Evolutionary conservation across 257 asterid species (phyloP).

Genomic region (Solanum habrochaites): DNA sequence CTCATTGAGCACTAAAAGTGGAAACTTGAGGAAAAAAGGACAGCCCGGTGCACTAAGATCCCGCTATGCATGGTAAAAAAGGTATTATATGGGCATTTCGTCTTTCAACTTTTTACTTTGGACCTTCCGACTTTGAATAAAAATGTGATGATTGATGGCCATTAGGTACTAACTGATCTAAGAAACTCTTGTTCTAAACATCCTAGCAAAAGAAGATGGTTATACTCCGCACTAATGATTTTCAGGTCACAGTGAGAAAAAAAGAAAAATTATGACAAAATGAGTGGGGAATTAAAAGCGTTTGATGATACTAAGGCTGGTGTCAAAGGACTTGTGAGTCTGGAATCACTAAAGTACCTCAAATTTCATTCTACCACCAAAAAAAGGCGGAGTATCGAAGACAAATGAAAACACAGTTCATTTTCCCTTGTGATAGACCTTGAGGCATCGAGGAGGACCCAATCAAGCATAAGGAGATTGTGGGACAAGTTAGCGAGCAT

Average conservation of each 20-base stretch:
- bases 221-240: neutral
- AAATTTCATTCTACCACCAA: constrained; percentile 28
- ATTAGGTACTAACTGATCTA: neutral
- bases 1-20: neutral
- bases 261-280: constrained; percentile 13
- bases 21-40: neutral
- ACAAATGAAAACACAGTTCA: neutral
- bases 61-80: neutral
- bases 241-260: neutral
- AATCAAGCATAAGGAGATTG: constrained; percentile 4
- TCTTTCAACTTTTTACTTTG: neutral
- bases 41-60: neutral
- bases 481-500: constrained; percentile 37
- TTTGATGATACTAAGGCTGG: constrained; percentile 60
- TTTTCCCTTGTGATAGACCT: constrained; percentile 56
- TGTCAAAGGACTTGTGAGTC: constrained; percentile 59
- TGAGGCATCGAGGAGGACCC: constrained; percentile 5
- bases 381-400: neutral
- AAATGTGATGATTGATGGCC: neutral
- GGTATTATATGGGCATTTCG: neutral
- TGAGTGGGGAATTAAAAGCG: constrained; percentile 21
- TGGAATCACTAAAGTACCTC: constrained; percentile 31
- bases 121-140: neutral
- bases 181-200: neutral
- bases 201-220: constrained; percentile 6